Evolutionary conservation across 345 rosid genomes (phyloP), one percentile per base, ranked within the genome.

Genomic region (Aegle marmelos): DNA sequence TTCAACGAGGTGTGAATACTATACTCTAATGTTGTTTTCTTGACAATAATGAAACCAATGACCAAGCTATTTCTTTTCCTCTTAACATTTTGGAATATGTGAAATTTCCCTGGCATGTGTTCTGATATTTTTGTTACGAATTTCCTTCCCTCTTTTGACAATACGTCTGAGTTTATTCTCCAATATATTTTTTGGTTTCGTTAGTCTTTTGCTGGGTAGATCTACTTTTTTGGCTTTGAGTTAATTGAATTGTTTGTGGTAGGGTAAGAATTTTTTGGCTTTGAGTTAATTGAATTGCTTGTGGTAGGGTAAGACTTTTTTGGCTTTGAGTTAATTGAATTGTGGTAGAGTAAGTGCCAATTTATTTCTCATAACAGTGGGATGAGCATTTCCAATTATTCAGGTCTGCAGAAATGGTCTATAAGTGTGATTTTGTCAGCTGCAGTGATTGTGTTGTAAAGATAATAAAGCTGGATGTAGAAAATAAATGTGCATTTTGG

Each of bases 31-130:
- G 50, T 68, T 77, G 65, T 71, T 70, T 67, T 54, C 79, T 77
- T 68, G 72, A 76, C 78, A 84, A 76, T 81, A 75, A 84, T 74
- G 2, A 73, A 84, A 80, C 67, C 65, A 75, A 72, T 75, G 74
- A 48, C 79, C 65, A 61, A 54, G 76, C 69, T 61, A 65, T 64
- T 45, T 54, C 54, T 72, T 60, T 75, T 28, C 34, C 70, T 59
- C 83, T 34, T 74, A 72, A 58, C 48, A 39, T 30, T 7, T 24
- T 77, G 59, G 57, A 73, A 73, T 57, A 72, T 69, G 76, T 31
- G 13, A 27, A 60, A n/a, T 60, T n/a, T 27, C 4, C n/a, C 6
- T 10, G 22, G 28, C 19, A 24, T 14, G 25, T 3, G 2, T 17
- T 68, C 28, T 67, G 50, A 16, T 31, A 5, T 31, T 22, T 50